These are phyloP conservation scores for Amphicarpaea edgeworthii DNA, from an alignment of 306 rosid species.

Conservation along the genomic window DNA sequence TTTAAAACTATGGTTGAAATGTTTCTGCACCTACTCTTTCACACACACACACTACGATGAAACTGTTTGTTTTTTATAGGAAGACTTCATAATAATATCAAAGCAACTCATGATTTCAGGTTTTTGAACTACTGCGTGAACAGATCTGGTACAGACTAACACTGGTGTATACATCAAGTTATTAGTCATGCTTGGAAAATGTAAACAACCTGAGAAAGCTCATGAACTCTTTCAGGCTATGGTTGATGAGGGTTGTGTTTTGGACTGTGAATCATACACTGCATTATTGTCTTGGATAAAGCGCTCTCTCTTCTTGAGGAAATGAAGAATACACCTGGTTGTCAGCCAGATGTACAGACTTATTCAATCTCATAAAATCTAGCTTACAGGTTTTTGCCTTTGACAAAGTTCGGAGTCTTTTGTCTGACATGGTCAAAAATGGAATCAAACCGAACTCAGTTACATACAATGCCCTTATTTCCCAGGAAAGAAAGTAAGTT, in stretches of 20 bases:
- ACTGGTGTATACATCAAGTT: slow-evolving; percentile 78
- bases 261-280: slow-evolving; percentile 77
- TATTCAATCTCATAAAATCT: slow-evolving; percentile 88
- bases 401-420: slow-evolving; percentile 76
- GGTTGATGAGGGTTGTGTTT: slow-evolving; percentile 84
- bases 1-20: slow-evolving; percentile 20
- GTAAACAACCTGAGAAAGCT: slow-evolving; percentile 90
- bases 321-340: slow-evolving; percentile 77
- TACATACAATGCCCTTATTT: slow-evolving; percentile 82
- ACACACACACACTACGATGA: not conserved
- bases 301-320: slow-evolving; percentile 80
- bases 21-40: not conserved
- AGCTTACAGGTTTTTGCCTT: slow-evolving; percentile 77
- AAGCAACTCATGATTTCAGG: slow-evolving; percentile 59
- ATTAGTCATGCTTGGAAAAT: slow-evolving; percentile 95
- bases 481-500: slow-evolving; percentile 81
- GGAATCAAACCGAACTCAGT: slow-evolving; percentile 84
- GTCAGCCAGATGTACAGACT: slow-evolving; percentile 89
- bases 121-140: slow-evolving; percentile 81
- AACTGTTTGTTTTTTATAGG: slow-evolving; percentile 25
- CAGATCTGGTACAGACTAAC: slow-evolving; percentile 85
- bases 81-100: slow-evolving; percentile 30
- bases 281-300: slow-evolving; percentile 79
- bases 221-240: slow-evolving; percentile 75
- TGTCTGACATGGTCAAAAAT: slow-evolving; percentile 74